Percentiles rank a stretch among this genome's conserved stretches.
phyloP scores from a whole-genome alignment of 306 rosid genomes.

The Erythrophleum fordii region DNA sequence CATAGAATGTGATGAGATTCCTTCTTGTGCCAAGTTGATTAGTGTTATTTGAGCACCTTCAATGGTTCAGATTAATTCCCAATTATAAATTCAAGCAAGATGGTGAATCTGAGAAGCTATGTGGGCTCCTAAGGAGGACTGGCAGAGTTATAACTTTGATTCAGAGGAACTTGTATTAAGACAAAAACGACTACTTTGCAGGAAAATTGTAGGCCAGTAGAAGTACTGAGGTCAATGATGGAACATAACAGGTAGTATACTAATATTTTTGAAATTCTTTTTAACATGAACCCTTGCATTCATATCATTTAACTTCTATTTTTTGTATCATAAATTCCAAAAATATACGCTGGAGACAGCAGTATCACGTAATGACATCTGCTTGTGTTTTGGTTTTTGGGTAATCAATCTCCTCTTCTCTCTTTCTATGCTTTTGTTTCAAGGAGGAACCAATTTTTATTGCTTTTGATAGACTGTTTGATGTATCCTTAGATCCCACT shows the following conservation, averaged over 20 bases:
- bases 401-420: not conserved
- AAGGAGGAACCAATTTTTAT: not conserved
- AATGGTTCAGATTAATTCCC: constrained; percentile 33
- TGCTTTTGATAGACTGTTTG: not conserved
- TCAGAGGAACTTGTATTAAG: not conserved
- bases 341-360: not conserved
- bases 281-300: not conserved
- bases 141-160: constrained; percentile 25
- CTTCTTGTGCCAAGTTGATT: constrained; percentile 22
- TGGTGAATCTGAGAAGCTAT: constrained; percentile 27
- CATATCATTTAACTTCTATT: not conserved
- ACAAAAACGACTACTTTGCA: not conserved
- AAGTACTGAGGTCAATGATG: not conserved
- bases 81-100: not conserved
- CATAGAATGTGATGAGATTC: constrained; percentile 27
- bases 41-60: constrained; percentile 31
- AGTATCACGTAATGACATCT: not conserved
- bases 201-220: not conserved
- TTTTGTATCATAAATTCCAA: not conserved
- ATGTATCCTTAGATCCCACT: not conserved
- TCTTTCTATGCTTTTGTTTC: not conserved
- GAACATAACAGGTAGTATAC: not conserved
- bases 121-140: constrained; percentile 25
- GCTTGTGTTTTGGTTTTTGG: not conserved
- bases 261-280: not conserved